phyloP scores from a whole-genome alignment of 305 asterid genomes.

The Fraxinus baroniana region DNA sequence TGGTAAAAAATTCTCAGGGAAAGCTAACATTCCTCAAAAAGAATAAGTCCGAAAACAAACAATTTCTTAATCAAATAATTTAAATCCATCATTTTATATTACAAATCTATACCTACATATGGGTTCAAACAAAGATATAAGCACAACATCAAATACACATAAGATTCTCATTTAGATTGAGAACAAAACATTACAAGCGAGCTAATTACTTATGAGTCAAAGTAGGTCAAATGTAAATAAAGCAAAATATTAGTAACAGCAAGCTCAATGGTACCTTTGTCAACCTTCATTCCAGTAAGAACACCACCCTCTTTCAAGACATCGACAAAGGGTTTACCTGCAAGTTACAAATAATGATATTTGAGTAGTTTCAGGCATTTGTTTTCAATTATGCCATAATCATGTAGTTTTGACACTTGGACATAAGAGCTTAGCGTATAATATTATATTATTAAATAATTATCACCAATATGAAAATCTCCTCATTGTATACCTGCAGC shows the following conservation, averaged over 20 bases:
- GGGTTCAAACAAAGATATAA: not conserved
- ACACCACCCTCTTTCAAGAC: slow-evolving; percentile 66
- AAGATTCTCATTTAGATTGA: not conserved
- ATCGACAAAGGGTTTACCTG: slow-evolving; percentile 64
- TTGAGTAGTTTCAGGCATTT: not conserved
- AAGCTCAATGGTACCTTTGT: slow-evolving; percentile 65
- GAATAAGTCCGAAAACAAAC: not conserved
- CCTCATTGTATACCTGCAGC: slow-evolving; percentile 38
- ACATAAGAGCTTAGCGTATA: not conserved
- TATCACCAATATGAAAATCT: not conserved
- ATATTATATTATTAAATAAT: not conserved
- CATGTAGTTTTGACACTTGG: not conserved
- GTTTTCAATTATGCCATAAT: not conserved
- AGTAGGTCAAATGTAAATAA: no score
- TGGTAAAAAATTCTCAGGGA: not conserved
- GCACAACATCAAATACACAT: not conserved
- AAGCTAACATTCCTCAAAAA: not conserved
- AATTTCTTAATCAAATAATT: not conserved
- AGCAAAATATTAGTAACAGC: slow-evolving; percentile 42
- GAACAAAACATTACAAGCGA: no score
- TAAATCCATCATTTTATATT: not conserved
- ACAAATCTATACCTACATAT: not conserved
- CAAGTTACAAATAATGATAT: not conserved
- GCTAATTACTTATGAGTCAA: no score
- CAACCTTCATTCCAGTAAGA: slow-evolving; percentile 67